A percentile compares a stretch with the other conserved stretches of the same genome.
These are phyloP conservation scores for Tricholomella constricta DNA, from an alignment of 768 basidiomycete species.

Conservation along the genomic window DNA sequence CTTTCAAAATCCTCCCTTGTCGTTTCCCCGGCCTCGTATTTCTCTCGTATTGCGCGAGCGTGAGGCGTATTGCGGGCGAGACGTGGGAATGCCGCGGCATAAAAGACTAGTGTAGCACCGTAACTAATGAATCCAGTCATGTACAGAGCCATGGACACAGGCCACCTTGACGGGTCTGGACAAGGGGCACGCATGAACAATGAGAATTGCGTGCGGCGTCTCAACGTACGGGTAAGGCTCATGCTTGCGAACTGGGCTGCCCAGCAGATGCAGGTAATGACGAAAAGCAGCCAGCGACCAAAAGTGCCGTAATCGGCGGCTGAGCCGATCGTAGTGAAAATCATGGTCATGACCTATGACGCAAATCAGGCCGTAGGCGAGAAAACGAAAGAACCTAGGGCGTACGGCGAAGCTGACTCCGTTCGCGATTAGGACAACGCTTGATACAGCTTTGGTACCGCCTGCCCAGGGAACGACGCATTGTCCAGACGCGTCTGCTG, in stretches of 20 bases:
- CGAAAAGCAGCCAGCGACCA: constrained; percentile 77
- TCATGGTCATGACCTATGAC: constrained; percentile 67
- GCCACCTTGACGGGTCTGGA: constrained; percentile 68
- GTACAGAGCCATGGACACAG: constrained; percentile 74
- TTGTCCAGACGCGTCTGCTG: constrained; percentile 59
- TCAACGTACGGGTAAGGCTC: constrained; percentile 61
- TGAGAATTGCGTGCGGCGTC: background rate
- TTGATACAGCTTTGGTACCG: constrained; percentile 73
- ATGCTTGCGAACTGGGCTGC: constrained; percentile 78
- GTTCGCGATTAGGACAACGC: constrained; percentile 76
- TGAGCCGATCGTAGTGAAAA: constrained; percentile 80
- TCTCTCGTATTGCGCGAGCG: constrained; percentile 54
- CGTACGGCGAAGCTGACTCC: constrained; percentile 74
- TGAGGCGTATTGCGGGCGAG: constrained; percentile 77
- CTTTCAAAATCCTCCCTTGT: constrained; percentile 62
- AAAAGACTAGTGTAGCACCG: constrained; percentile 82
- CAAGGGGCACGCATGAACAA: background rate
- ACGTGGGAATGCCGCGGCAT: constrained; percentile 75
- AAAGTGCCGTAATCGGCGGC: constrained; percentile 76
- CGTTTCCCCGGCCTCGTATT: constrained; percentile 62
- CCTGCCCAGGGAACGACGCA: constrained; percentile 80
- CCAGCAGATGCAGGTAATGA: constrained; percentile 77
- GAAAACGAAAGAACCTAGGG: background rate
- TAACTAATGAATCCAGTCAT: constrained; percentile 81
- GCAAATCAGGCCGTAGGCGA: background rate